Evolutionary conservation across 352 stramenopile genomes (phyloP), one percentile per base, ranked within the genome.

Genomic region (Phytopythium boreale): DNA sequence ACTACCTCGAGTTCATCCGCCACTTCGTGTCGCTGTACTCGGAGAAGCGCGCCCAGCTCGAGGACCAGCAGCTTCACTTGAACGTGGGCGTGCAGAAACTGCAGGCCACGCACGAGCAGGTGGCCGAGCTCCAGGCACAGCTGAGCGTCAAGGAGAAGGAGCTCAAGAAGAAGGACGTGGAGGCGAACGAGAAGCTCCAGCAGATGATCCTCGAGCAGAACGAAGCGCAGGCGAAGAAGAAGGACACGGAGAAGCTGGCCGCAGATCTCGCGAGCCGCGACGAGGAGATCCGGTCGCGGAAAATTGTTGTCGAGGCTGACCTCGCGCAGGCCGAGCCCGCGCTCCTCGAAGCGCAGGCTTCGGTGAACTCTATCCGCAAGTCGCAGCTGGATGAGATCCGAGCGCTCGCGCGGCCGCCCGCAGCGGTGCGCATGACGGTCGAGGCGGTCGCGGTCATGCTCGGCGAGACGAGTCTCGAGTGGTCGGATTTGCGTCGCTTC

Each of bases 191-290:
- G 55, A 99, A 99, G 79, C 86, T 99, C 1, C 92, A 99, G 66
- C 94, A 99, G 72, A 99, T 99, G 97, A 94, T 99, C 20, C 90
- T 90, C 37, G 97, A 99, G 66, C 97, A 99, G 64, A 99, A 99
- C 64, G 92, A 98, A 71, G 98, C 98, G 2, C 93, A 99, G 75
- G 89, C 93, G 43, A 89, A 97, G 50, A 99, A 99, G 79, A 91
- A 92, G 44, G 95, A 99, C 70, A 98, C 97, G 0, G 96, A 99
- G 67, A 84, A 93, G 53, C 92, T 99, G 66, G 97, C 90, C 49
- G 72, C 86, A 14, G 96, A 99, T 71, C 87, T 99, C 29, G 87
- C 94, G 58, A 84, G 85, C 43, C 97, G 99, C 63, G 97, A 99
- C 71, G 81, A 93, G 51, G 87, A 98, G 51, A 99, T 99, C 68